These are phyloP conservation scores for Desmodesmus armatus DNA, from an alignment of 139 green algal genomes.

Conservation along the genomic window DNA sequence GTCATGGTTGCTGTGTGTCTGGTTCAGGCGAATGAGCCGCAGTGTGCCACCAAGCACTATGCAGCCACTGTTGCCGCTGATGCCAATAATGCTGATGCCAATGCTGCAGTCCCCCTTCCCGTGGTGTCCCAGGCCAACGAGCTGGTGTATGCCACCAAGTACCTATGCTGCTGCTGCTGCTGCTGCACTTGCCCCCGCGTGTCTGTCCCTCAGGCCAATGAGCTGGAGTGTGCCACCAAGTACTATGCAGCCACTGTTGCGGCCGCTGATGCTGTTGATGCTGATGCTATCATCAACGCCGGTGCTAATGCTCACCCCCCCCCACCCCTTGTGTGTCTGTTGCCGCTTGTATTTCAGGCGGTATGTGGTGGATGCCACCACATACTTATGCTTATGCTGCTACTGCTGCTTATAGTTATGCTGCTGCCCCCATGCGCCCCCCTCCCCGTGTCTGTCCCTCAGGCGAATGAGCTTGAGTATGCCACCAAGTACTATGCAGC, in stretches of 20 bases:
- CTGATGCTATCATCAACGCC: too few species aligned
- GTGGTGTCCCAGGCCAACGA: too few species aligned
- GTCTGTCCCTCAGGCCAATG: slow-evolving; percentile 60
- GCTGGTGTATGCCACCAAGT: too few species aligned
- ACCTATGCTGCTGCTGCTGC: background rate
- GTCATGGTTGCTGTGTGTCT: background rate
- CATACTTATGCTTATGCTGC: background rate
- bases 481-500: slow-evolving; percentile 75
- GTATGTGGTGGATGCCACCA: background rate
- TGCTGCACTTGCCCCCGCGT: too few species aligned
- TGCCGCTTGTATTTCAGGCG: background rate
- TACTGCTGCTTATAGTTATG: background rate
- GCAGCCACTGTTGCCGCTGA: background rate
- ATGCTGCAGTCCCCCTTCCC: too few species aligned
- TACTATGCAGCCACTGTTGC: slow-evolving; percentile 68
- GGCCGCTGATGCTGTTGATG: too few species aligned
- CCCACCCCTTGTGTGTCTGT: background rate
- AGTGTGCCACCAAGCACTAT: background rate
- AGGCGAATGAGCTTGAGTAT: slow-evolving; percentile 70
- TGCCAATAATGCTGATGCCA: background rate
- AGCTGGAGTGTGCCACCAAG: slow-evolving; percentile 71
- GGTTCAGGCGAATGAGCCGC: too few species aligned
- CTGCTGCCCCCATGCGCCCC: background rate
- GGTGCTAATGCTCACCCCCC: too few species aligned
- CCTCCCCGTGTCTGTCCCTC: too few species aligned